Conservation (phyloP, 208 protist genomes). For the Wallacemonas sp. region DNA sequence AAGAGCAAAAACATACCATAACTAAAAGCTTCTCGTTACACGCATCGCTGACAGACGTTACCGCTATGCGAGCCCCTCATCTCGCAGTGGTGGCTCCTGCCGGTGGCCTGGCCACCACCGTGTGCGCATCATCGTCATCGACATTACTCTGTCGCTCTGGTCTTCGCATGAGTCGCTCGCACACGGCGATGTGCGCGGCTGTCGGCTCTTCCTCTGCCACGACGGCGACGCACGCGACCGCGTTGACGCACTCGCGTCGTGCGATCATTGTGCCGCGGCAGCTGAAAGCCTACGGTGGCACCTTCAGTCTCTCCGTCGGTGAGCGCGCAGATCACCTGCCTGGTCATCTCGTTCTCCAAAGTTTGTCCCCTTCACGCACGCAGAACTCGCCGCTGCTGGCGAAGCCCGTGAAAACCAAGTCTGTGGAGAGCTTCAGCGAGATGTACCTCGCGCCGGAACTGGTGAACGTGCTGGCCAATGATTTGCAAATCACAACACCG, state of each 20-base stretch:
- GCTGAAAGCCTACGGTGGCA: slow-evolving; percentile 80
- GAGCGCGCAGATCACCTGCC: slow-evolving; percentile 63
- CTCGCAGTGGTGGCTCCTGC: no score
- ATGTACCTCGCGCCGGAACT: slow-evolving; percentile 56
- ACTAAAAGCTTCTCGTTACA: no score
- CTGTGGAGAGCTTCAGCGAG: slow-evolving; percentile 61
- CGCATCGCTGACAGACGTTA: no score
- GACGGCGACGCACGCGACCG: not conserved
- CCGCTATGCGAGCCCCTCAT: no score
- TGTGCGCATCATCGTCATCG: no score
- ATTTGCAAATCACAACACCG: slow-evolving; percentile 52
- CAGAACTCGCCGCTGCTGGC: slow-evolving; percentile 46
- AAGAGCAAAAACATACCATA: no score
- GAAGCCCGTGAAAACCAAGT: slow-evolving; percentile 64
- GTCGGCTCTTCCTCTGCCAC: slow-evolving; percentile 1
- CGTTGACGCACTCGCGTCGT: slow-evolving; percentile 27
- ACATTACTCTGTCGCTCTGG: no score
- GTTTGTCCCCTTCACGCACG: slow-evolving; percentile 54
- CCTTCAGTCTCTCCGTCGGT: slow-evolving; percentile 65
- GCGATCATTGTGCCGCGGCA: slow-evolving; percentile 70
- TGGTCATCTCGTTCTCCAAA: slow-evolving; percentile 63
- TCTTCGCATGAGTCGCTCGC: no score
- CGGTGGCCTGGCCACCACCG: no score
- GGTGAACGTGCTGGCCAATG: slow-evolving; percentile 30
- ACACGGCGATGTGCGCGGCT: no score